Evolutionary conservation across 1,139 yeast species (phyloP).

Genomic region (Kodamaea sp.): DNA sequence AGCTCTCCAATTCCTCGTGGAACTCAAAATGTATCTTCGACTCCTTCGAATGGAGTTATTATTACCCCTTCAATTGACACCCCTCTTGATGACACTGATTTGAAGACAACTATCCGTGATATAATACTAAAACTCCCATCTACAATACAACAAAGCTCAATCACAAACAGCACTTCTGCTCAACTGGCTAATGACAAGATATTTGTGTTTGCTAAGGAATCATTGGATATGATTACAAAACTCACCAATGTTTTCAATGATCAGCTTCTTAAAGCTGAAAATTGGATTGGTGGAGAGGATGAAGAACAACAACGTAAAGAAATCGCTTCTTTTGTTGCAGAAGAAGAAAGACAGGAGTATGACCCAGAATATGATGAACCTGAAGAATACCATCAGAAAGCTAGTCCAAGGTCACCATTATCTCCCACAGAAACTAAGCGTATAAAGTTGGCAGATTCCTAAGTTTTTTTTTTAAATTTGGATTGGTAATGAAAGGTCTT

Average conservation of each 20-base stretch:
- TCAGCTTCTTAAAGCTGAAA: slow-evolving; percentile 77
- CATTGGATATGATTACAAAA: slow-evolving; percentile 80
- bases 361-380: slow-evolving; percentile 2
- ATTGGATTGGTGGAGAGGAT: slow-evolving; percentile 62
- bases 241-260: slow-evolving; percentile 82
- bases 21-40: slow-evolving; percentile 5
- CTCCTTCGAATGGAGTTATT: slow-evolving; percentile 2
- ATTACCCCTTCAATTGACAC: slow-evolving; percentile 4
- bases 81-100: slow-evolving; percentile 14
- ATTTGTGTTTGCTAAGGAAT: slow-evolving; percentile 79
- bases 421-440: slow-evolving; percentile 10
- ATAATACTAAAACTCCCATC: slow-evolving; percentile 70
- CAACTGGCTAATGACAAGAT: slow-evolving; percentile 56
- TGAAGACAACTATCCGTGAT: slow-evolving; percentile 73
- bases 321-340: neutral
- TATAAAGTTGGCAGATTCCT: slow-evolving; percentile 7
- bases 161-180: slow-evolving; percentile 20
- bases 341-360: slow-evolving; percentile 2
- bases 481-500: too few relatives aligned
- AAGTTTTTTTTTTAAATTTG: too few relatives aligned
- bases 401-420: slow-evolving; percentile 3
- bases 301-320: slow-evolving; percentile 7
- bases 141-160: slow-evolving; percentile 31
- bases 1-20: neutral
- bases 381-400: slow-evolving; percentile 1